These are phyloP conservation scores for Gyromitra esculenta DNA, from an alignment of 2,329 filamentous ascomycete species.

Conservation along the genomic window DNA sequence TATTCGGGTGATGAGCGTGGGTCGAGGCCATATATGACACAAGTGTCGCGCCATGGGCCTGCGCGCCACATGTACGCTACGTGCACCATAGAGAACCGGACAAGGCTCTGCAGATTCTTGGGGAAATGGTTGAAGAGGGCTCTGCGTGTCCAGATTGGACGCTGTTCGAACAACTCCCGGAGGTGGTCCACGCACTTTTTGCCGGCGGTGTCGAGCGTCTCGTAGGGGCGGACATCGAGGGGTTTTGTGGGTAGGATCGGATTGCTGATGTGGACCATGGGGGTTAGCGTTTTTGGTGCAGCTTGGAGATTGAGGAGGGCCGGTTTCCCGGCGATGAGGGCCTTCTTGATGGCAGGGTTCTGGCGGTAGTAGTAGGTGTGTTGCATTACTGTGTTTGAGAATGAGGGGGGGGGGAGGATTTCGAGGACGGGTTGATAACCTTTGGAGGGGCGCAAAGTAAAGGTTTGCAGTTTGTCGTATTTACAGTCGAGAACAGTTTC, in stretches of 20 bases:
- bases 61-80: constrained; percentile 91
- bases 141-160: constrained; percentile 87
- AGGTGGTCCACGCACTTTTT: constrained; percentile 64
- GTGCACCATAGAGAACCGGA: constrained; percentile 82
- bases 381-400: constrained; percentile 76
- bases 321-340: constrained; percentile 69
- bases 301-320: constrained; percentile 68
- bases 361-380: constrained; percentile 85
- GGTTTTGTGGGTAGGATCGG: constrained; percentile 70
- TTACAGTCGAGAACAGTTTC: constrained; percentile 76
- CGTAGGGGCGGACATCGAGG: constrained; percentile 67
- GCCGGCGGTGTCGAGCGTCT: constrained; percentile 60
- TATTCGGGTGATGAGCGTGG: constrained; percentile 80
- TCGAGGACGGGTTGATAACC: constrained; percentile 71
- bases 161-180: constrained; percentile 72
- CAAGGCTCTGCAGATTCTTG: constrained; percentile 62
- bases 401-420: constrained; percentile 80
- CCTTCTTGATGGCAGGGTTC: constrained; percentile 77
- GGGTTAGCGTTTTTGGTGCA: constrained; percentile 69
- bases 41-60: constrained; percentile 88
- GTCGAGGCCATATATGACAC: constrained; percentile 86
- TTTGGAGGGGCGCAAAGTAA: constrained; percentile 72
- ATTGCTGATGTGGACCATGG: constrained; percentile 70
- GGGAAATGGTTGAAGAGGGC: constrained; percentile 78
- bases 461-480: constrained; percentile 70